A percentile compares a stretch with the other conserved stretches of the same genome.
Conservation (phyloP, 345 rosid species). For the Syzygium jambos region DNA sequence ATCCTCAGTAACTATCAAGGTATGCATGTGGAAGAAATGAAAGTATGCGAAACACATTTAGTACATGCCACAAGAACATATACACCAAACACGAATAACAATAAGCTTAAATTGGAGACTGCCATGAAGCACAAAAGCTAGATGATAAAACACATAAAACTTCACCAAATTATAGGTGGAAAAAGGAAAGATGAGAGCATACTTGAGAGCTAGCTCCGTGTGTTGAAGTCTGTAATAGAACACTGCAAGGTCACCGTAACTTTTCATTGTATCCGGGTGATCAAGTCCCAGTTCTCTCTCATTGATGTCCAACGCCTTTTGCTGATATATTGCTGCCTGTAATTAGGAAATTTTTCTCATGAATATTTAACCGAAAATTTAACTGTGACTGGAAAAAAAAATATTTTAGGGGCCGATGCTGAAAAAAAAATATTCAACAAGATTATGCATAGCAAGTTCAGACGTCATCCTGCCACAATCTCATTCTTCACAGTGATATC, state of each 20-base stretch:
- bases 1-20: not conserved
- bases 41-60: not conserved
- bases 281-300: conserved; percentile 99
- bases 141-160: not conserved
- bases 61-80: not conserved
- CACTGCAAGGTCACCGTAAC: conserved; percentile 99
- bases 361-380: not conserved
- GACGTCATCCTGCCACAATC: not conserved
- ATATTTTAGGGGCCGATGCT: not conserved
- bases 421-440: not conserved
- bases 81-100: not conserved
- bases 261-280: conserved; percentile 99
- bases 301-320: conserved; percentile 97
- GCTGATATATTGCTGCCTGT: conserved; percentile 98
- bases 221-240: conserved; percentile 99
- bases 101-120: not conserved
- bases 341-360: conserved; percentile 8
- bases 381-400: not conserved
- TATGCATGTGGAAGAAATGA: not conserved
- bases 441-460: not conserved
- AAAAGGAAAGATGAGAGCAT: conserved; percentile 18
- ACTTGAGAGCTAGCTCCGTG: conserved; percentile 97
- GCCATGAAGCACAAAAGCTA: not conserved
- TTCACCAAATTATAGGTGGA: not conserved
- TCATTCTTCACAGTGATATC: not conserved